These are phyloP conservation scores for Coemansia sp. DNA, from an alignment of 192 early-diverging fungal genomes.

Conservation along the genomic window DNA sequence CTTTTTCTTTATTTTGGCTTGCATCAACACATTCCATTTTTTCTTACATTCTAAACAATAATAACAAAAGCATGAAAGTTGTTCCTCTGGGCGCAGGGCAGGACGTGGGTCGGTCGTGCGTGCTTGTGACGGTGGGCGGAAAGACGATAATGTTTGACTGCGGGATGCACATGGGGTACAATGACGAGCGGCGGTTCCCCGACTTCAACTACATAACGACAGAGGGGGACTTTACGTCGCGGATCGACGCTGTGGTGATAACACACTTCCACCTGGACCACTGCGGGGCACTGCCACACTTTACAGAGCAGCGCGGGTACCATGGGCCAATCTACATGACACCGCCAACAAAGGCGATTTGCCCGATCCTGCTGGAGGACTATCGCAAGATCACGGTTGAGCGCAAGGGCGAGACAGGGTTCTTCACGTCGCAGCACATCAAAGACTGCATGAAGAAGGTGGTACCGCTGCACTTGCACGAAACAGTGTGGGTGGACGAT, in stretches of 20 bases:
- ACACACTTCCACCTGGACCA: constrained; percentile 99
- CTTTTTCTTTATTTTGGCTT: not conserved
- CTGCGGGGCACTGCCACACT: constrained; percentile 94
- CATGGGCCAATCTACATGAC: constrained; percentile 98
- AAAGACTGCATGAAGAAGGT: constrained; percentile 96
- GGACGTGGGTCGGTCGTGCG: constrained; percentile 84
- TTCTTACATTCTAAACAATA: too few species aligned
- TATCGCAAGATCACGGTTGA: constrained; percentile 92
- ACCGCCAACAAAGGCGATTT: constrained; percentile 93
- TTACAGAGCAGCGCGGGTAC: constrained; percentile 94
- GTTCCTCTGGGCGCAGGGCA: constrained; percentile 77
- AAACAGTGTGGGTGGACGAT: constrained; percentile 81
- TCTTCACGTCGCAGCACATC: constrained; percentile 86
- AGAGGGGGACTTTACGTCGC: constrained; percentile 73
- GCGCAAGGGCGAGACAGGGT: constrained; percentile 83
- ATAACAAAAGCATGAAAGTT: constrained; percentile 47
- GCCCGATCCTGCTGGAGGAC: constrained; percentile 89
- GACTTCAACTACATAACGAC: constrained; percentile 93
- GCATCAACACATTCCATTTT: not conserved
- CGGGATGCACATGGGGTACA: constrained; percentile 95
- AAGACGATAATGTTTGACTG: constrained; percentile 93
- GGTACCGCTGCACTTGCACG: constrained; percentile 79
- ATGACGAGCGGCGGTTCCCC: constrained; percentile 89
- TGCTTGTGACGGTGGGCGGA: constrained; percentile 73
- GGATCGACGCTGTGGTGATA: constrained; percentile 91